These are phyloP conservation scores for Ophiosphaerella herpotricha DNA, from an alignment of 2,329 filamentous ascomycete genomes.

Conservation along the genomic window DNA sequence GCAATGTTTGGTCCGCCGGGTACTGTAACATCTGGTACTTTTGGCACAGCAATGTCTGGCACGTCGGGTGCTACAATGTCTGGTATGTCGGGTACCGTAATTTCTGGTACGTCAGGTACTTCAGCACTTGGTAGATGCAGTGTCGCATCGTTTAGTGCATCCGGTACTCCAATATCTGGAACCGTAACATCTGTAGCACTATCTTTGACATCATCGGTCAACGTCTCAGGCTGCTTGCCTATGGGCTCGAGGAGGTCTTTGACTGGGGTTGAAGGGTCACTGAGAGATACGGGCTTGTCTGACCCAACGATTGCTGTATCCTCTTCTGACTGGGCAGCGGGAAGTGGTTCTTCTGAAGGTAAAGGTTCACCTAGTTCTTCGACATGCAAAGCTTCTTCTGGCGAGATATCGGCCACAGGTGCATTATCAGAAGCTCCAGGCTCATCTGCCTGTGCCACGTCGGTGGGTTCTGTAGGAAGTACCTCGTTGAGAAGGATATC, in stretches of 20 bases:
- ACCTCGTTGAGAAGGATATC: background rate
- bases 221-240: background rate
- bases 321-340: too few relatives aligned
- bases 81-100: constrained; percentile 1
- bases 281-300: too few relatives aligned
- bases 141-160: background rate
- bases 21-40: background rate
- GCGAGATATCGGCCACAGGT: background rate
- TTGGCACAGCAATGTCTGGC: background rate
- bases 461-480: background rate
- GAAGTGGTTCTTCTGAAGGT: too few relatives aligned
- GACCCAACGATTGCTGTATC: too few relatives aligned
- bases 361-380: background rate
- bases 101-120: constrained; percentile 1
- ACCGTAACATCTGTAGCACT: background rate
- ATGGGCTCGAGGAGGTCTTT: too few relatives aligned
- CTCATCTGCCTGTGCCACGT: background rate
- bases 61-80: background rate
- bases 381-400: constrained; percentile 1
- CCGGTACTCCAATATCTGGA: background rate
- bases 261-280: too few relatives aligned
- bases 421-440: background rate
- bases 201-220: background rate
- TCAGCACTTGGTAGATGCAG: background rate
- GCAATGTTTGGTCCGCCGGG: constrained; percentile 1